These are phyloP conservation scores for Scheffersomyces titani DNA, from an alignment of 1,139 yeast genomes.

Conservation along the genomic window DNA sequence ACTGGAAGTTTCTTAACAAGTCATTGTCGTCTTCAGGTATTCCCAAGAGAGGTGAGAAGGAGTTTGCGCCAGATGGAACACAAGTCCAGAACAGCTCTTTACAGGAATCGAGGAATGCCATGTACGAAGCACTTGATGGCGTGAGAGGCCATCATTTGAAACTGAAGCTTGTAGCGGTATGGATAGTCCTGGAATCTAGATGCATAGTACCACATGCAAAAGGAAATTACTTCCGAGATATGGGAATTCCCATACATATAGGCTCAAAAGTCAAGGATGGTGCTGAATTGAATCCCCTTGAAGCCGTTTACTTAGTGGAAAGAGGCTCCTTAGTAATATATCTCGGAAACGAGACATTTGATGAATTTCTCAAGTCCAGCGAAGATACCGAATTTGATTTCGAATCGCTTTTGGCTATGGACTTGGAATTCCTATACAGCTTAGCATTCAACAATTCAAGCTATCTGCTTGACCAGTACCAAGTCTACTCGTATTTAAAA, in stretches of 20 bases:
- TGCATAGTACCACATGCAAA: slow-evolving; percentile 59
- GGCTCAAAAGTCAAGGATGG: slow-evolving; percentile 24
- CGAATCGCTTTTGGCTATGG: slow-evolving; percentile 41
- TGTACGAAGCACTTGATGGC: slow-evolving; percentile 67
- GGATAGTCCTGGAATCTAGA: slow-evolving; percentile 38
- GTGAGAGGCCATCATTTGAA: slow-evolving; percentile 62
- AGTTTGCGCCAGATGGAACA: slow-evolving; percentile 84
- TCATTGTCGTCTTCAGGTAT: slow-evolving; percentile 9
- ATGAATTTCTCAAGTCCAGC: slow-evolving; percentile 8
- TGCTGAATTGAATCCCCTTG: slow-evolving; percentile 59
- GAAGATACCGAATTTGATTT: slow-evolving; percentile 19
- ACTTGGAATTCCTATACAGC: slow-evolving; percentile 68
- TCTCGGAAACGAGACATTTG: slow-evolving; percentile 20
- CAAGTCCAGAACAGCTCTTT: slow-evolving; percentile 54
- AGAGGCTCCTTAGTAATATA: slow-evolving; percentile 75
- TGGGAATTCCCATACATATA: slow-evolving; percentile 55
- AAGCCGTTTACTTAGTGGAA: slow-evolving; percentile 75
- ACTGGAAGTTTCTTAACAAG: slow-evolving; percentile 56
- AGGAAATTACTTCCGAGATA: slow-evolving; percentile 74
- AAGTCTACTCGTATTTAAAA: slow-evolving; percentile 73
- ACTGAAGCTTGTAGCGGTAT: slow-evolving; percentile 47
- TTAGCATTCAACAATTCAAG: slow-evolving; percentile 38
- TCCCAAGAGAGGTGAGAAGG: slow-evolving; percentile 72
- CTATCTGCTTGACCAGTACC: slow-evolving; percentile 52
- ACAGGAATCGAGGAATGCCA: slow-evolving; percentile 59